Base-by-base conservation (phyloP, 2,329 filamentous ascomycete species). In the Dactylellina haptotyla region DNA sequence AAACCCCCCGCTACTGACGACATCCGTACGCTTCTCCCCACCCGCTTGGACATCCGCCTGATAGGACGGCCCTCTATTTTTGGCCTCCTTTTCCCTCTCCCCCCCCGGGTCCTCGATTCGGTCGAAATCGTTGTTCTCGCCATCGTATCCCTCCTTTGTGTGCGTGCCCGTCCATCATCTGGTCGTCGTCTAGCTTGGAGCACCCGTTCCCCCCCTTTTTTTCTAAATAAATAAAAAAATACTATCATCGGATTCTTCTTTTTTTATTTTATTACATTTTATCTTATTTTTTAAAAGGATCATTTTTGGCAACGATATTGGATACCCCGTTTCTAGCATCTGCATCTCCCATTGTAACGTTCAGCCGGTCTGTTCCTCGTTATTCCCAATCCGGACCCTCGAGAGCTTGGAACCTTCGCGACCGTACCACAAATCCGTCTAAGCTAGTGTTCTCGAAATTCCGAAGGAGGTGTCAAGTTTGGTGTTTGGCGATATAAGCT, bases 401-500 rank as follows among this genome's bases (percentile, higher is more conserved):
- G 45, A 57, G 30, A 61, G 56, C 20, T 46, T 61, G 32, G 16
- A 50, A 46, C 20, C 9, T 48, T 53, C n/a, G 59, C 61, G 50
- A 53, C 59, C 41, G 45, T 46, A 32, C 54, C 18, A 26, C 57
- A 16, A 50, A 61, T 43, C 26, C 66, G 30, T 28, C 34, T 37
- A 54, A 20, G n/a, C n/a, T n/a, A n/a, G n/a, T n/a, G 39, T 54
- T 32, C 41, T 64, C 58, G 66, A 70, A 23, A 25, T 18, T 51
- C 26, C 41, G 26, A 39, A 58, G 26, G 54, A 32, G 14, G 39
- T 53, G 53, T 57, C 34, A 43, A 50, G 25, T 18, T 53, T 37
- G 41, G 53, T 56, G 59, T 72, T 61, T 72, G 59, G 67, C 26
- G 59, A 64, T 58, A 64, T 41, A 71, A 59, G 51, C 59, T 59